Evolutionary conservation across 2,329 filamentous ascomycete species (phyloP).

Genomic region (Trichoderma koningiopsis): DNA sequence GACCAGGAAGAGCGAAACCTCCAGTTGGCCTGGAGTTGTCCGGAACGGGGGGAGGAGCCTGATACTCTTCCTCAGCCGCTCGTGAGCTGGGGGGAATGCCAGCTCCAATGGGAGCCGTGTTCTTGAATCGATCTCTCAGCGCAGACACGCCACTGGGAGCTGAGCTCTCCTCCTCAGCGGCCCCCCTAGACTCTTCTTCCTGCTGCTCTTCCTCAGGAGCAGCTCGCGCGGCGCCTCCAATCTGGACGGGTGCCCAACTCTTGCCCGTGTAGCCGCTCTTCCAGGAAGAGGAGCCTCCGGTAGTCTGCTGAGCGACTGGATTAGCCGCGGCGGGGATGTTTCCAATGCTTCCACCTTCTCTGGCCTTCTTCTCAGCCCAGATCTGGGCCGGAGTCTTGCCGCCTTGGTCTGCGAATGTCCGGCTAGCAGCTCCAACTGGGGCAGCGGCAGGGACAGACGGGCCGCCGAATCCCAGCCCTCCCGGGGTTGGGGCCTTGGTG

Average conservation of each 20-base stretch:
- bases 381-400: constrained; percentile 96
- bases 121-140: constrained; percentile 81
- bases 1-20: constrained; percentile 76
- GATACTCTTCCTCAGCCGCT: constrained; percentile 46
- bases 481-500: constrained; percentile 85
- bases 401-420: constrained; percentile 90
- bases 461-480: constrained; percentile 64
- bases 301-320: constrained; percentile 66
- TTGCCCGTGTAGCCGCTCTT: constrained; percentile 91
- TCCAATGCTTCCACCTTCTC: constrained; percentile 58
- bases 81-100: constrained; percentile 44
- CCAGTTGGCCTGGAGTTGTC: constrained; percentile 70
- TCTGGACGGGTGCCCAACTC: constrained; percentile 83
- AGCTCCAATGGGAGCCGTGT: constrained; percentile 68
- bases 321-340: constrained; percentile 47
- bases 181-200: constrained; percentile 57
- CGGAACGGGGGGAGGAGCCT: constrained; percentile 55
- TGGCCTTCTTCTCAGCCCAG: constrained; percentile 97
- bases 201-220: constrained; percentile 55
- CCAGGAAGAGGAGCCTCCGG: constrained; percentile 70
- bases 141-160: constrained; percentile 69
- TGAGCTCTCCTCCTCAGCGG: constrained; percentile 54
- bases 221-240: constrained; percentile 62
- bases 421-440: constrained; percentile 78
- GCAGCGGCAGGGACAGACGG: constrained; percentile 55